These are phyloP conservation scores for Pseudogymnoascus sp. DNA, from an alignment of 2,329 filamentous ascomycete genomes.

Conservation along the genomic window DNA sequence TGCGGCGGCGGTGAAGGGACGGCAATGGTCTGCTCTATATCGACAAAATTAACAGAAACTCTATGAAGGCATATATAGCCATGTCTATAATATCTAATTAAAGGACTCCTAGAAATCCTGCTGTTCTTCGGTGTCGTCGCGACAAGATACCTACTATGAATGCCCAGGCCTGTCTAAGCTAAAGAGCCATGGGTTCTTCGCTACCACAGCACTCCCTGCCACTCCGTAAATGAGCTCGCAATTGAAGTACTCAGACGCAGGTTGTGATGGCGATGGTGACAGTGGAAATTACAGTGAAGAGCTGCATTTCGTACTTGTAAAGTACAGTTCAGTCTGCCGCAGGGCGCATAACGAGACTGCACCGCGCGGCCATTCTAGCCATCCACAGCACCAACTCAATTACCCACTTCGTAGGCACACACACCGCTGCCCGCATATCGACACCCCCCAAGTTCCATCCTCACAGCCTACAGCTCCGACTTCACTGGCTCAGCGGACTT, in stretches of 20 bases:
- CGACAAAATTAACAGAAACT: neutral
- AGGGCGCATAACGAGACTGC: neutral
- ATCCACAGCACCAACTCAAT: neutral
- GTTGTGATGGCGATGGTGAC: neutral
- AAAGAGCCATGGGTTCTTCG: neutral
- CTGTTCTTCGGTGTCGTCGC: neutral
- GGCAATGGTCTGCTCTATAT: neutral
- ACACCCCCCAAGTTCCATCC: neutral
- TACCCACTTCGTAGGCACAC: neutral
- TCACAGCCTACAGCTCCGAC: neutral
- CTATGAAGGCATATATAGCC: neutral
- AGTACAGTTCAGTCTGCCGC: neutral
- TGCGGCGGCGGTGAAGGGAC: neutral
- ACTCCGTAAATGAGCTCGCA: neutral
- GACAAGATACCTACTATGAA: neutral
- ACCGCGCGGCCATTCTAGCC: neutral
- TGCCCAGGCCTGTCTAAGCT: neutral
- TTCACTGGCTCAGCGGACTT: conserved; percentile 12
- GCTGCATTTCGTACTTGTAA: neutral
- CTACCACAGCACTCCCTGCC: neutral
- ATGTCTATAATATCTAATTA: neutral
- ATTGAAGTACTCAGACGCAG: neutral
- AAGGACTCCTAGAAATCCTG: neutral
- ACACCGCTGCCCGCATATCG: neutral
- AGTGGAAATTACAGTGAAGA: neutral